These are phyloP conservation scores for Plasmodium reichenowi DNA, from an alignment of 169 alveolate species.

Conservation along the genomic window DNA sequence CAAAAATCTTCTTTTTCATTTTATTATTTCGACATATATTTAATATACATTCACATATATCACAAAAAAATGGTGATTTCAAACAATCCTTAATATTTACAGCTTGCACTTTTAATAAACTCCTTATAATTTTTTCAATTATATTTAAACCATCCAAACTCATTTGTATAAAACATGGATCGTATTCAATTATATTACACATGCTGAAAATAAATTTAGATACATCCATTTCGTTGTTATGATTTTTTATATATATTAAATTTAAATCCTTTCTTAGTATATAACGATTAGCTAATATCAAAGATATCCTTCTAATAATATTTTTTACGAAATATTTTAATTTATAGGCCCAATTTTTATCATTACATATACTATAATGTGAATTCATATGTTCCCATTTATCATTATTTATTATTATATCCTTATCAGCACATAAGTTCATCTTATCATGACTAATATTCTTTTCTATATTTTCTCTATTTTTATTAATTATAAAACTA, in stretches of 20 bases:
- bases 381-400: background rate
- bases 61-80: slow-evolving; percentile 36
- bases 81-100: slow-evolving; percentile 35
- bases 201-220: slow-evolving; percentile 46
- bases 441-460: too few species aligned
- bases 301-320: slow-evolving; percentile 55
- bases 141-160: slow-evolving; percentile 27
- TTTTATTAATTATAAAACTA: too few species aligned
- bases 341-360: slow-evolving; percentile 24
- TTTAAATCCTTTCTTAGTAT: slow-evolving; percentile 3
- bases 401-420: background rate
- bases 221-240: slow-evolving; percentile 64
- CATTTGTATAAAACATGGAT: slow-evolving; percentile 26
- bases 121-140: slow-evolving; percentile 44
- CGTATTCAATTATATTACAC: slow-evolving; percentile 44
- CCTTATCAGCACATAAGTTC: background rate
- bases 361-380: slow-evolving; percentile 21
- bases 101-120: slow-evolving; percentile 51
- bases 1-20: slow-evolving; percentile 70
- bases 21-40: slow-evolving; percentile 44
- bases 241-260: slow-evolving; percentile 29
- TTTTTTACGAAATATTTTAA: slow-evolving; percentile 51
- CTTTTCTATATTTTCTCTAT: too few species aligned
- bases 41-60: slow-evolving; percentile 53
- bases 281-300: slow-evolving; percentile 47